A percentile compares a stretch with the other conserved stretches of the same genome.
Evolutionary conservation across 305 asterid species (phyloP).

Genomic region (Euphrasia arctica): DNA sequence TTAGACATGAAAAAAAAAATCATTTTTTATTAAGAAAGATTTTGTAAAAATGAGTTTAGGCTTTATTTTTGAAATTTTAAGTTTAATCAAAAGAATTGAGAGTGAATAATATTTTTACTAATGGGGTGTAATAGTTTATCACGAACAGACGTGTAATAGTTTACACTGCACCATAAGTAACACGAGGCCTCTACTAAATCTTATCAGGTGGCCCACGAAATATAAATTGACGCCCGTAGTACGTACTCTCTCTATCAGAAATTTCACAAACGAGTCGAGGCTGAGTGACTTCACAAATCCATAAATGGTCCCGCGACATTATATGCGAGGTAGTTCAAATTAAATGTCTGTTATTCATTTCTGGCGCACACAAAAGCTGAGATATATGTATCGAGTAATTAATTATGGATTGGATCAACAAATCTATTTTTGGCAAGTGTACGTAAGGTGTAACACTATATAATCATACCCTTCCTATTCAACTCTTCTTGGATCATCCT

Average conservation of each 20-base stretch:
- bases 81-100: too few species aligned
- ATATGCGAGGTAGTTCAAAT: slow-evolving; percentile 24
- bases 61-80: too few species aligned
- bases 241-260: slow-evolving; percentile 20
- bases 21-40: too few species aligned
- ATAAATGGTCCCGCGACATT: slow-evolving; percentile 30
- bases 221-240: slow-evolving; percentile 15
- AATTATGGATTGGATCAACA: background rate
- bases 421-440: slow-evolving; percentile 1
- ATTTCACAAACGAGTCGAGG: slow-evolving; percentile 15
- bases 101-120: too few species aligned
- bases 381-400: background rate
- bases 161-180: too few species aligned
- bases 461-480: slow-evolving; percentile 20
- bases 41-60: too few species aligned
- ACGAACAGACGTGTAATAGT: too few species aligned
- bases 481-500: slow-evolving; percentile 13
- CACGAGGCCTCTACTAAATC: too few species aligned
- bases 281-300: slow-evolving; percentile 26
- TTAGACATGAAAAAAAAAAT: too few species aligned
- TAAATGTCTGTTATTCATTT: slow-evolving; percentile 1
- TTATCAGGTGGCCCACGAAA: slow-evolving; percentile 3
- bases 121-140: too few species aligned
- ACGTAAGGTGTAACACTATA: background rate
- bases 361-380: slow-evolving; percentile 14